phyloP scores from a whole-genome alignment of 768 basidiomycete genomes.

The Rhodotorula taiwanensis region DNA sequence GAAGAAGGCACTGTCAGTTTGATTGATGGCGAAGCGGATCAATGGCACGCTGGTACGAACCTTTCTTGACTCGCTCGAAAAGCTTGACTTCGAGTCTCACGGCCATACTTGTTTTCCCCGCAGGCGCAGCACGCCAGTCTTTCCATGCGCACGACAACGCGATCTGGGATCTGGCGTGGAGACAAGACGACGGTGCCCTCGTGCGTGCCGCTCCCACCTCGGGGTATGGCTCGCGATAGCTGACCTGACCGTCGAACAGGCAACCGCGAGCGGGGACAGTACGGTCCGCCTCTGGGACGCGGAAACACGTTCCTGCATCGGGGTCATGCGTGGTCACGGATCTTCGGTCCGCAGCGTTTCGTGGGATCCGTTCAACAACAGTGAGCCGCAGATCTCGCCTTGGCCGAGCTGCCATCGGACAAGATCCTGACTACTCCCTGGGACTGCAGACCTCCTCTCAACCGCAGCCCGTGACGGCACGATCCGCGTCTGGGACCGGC shows the following conservation, averaged over 20 bases:
- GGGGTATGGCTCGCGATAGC: not conserved
- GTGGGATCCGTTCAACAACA: constrained; percentile 40
- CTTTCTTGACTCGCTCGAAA: no score
- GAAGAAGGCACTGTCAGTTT: constrained; percentile 42
- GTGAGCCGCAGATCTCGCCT: no score
- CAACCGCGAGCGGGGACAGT: constrained; percentile 42
- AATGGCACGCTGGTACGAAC: constrained; percentile 32
- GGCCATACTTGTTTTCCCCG: no score
- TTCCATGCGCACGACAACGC: constrained; percentile 41
- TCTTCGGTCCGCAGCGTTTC: constrained; percentile 40
- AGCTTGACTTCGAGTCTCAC: no score
- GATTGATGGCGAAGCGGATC: constrained; percentile 30
- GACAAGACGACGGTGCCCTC: constrained; percentile 36
- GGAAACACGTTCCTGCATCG: constrained; percentile 28
- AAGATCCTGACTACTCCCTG: no score
- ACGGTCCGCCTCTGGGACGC: constrained; percentile 37
- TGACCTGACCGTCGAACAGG: constrained; percentile 21
- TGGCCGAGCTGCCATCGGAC: no score
- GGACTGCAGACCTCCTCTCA: constrained; percentile 41
- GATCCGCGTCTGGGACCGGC: constrained; percentile 41
- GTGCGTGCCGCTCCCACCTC: constrained; percentile 13
- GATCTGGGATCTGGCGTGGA: constrained; percentile 43
- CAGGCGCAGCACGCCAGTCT: constrained; percentile 23
- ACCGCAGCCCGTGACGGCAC: constrained; percentile 42
- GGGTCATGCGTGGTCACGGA: constrained; percentile 37